Evolutionary conservation across 129 eudicot species (phyloP), one percentile per base, ranked within the genome.

Genomic region (Apium graveolens): DNA sequence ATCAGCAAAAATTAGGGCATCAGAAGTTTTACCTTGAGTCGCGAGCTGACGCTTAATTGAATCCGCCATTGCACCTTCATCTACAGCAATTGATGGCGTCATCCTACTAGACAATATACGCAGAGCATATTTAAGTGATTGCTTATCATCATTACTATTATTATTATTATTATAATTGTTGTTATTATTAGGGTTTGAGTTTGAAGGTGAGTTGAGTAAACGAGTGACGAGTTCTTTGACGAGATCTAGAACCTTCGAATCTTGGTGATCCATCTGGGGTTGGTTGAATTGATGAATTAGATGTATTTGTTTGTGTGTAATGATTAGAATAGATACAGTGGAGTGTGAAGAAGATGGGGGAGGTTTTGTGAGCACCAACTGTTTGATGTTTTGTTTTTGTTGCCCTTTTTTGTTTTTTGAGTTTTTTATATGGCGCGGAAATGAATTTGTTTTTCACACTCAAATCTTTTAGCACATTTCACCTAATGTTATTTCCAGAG

Each of bases 21-120:
- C 87, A 27, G 91, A 87, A 63, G 97, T 85, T 73, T 96, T 90
- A 85, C 99, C 99, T 83, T 87, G 90, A 38, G 92, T 87, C 35
- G 89, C 97, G 27, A 96, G 89, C 38, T 81, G 90, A 21, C 93
- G 87, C 83, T 90, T 92, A 87, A 96, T 96, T 21, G 97, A 90
- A 71, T 92, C 90, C 21, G 95, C 97, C 87, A 92, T 89, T 21
- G 97, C 91, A 60, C 92, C 80, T 53, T 88, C 97, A 78, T 96
- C 96, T 5, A 90, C 78, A 53, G 90, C 49, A 73, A 96, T 90
- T 34, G 99, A 92, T 1, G 97, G 99, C 66, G 89, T 86, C 97
- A 96, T 90, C 13, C 99, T 97, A 86, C 97, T 92, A 76, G 97
- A 89, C 62, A 96, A 85, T 62, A 96, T 90, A 60, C 97, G 93